Percentiles rank a stretch among this genome's conserved stretches.
phyloP scores from a whole-genome alignment of 129 eudicot species.

The Arctium lappa region DNA sequence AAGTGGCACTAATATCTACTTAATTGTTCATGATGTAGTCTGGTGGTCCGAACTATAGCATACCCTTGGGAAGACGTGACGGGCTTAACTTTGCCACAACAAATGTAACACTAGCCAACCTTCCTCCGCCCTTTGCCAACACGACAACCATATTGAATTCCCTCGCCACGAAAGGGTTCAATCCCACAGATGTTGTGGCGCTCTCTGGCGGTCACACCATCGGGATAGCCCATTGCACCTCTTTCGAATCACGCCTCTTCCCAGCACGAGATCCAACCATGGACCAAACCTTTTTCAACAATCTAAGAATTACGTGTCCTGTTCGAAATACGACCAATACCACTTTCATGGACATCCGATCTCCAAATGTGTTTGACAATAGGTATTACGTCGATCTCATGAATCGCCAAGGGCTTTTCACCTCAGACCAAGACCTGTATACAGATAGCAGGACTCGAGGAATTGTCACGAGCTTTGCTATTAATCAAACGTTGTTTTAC shows the following conservation, averaged over 20 bases:
- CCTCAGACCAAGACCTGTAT: slow-evolving; percentile 64
- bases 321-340: slow-evolving; percentile 32
- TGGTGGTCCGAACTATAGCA: slow-evolving; percentile 51
- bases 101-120: slow-evolving; percentile 34
- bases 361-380: slow-evolving; percentile 66
- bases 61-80: slow-evolving; percentile 67
- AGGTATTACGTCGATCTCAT: slow-evolving; percentile 60
- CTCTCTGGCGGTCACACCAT: slow-evolving; percentile 77
- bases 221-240: slow-evolving; percentile 50
- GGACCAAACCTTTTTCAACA: slow-evolving; percentile 43
- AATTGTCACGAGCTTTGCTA: slow-evolving; percentile 46
- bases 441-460: slow-evolving; percentile 45
- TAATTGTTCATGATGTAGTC: slow-evolving; percentile 14
- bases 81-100: slow-evolving; percentile 45
- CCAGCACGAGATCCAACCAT: slow-evolving; percentile 54
- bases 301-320: slow-evolving; percentile 45
- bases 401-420: slow-evolving; percentile 62
- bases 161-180: slow-evolving; percentile 38
- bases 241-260: slow-evolving; percentile 47
- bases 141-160: slow-evolving; percentile 35
- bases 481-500: slow-evolving; percentile 47
- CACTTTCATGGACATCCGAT: slow-evolving; percentile 42
- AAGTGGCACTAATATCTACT: background rate
- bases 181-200: slow-evolving; percentile 57
- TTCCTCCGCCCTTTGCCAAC: slow-evolving; percentile 46